Conservation (phyloP, 2,329 filamentous ascomycete genomes). For the Penicillium sp. region DNA sequence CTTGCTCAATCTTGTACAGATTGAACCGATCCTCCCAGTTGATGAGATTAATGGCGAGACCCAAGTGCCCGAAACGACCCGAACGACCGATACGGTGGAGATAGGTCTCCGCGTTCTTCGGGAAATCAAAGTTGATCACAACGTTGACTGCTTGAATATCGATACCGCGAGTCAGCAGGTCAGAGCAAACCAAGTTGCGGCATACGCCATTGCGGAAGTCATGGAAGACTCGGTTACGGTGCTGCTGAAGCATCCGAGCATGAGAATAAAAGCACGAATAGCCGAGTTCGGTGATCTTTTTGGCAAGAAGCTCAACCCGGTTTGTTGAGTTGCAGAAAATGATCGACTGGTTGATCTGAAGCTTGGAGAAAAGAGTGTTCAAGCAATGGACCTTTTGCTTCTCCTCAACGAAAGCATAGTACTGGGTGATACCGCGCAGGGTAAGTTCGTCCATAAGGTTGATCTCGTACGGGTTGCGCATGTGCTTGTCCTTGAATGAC, state of each 20-base stretch:
- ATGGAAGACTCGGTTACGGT: slow-evolving; percentile 97
- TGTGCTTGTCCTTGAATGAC: slow-evolving; percentile 97
- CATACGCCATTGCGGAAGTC: slow-evolving; percentile 98
- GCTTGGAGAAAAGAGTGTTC: slow-evolving; percentile 97
- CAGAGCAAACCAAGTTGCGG: slow-evolving; percentile 96
- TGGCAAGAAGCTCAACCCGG: slow-evolving; percentile 91
- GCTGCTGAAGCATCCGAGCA: slow-evolving; percentile 94
- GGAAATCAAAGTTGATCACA: slow-evolving; percentile 99
- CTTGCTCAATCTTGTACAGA: slow-evolving; percentile 96
- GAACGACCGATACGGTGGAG: slow-evolving; percentile 97
- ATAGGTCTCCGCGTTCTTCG: slow-evolving; percentile 98
- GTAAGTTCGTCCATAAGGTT: slow-evolving; percentile 99
- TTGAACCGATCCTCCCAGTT: slow-evolving; percentile 99
- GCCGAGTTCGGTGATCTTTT: slow-evolving; percentile 98
- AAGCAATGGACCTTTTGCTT: slow-evolving; percentile 99
- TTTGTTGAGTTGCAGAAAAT: slow-evolving; percentile 99
- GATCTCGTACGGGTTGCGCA: slow-evolving; percentile 94
- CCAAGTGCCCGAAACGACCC: slow-evolving; percentile 92
- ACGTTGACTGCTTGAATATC: slow-evolving; percentile 99
- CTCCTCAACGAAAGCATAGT: slow-evolving; percentile 98
- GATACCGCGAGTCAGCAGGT: slow-evolving; percentile 95
- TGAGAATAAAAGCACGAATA: slow-evolving; percentile 99
- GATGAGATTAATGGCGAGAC: slow-evolving; percentile 97
- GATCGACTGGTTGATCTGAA: slow-evolving; percentile 99
- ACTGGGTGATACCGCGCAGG: slow-evolving; percentile 95